Percentiles rank a stretch among this genome's conserved stretches.
Conservation (phyloP, 2,329 filamentous ascomycete species). For the Penicillium sp. region DNA sequence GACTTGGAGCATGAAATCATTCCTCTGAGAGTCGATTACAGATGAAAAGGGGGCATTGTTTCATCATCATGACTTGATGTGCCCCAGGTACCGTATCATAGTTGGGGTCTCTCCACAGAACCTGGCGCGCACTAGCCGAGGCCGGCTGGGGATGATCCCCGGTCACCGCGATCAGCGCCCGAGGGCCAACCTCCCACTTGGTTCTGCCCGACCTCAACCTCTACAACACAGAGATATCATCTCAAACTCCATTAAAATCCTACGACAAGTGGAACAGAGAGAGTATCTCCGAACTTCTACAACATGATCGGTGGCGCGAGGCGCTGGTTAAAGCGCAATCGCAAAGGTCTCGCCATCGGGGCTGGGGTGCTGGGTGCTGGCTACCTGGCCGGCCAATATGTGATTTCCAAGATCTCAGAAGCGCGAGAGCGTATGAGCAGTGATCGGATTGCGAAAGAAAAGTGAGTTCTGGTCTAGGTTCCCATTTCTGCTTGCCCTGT, state of each 20-base stretch:
- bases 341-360: conserved; percentile 84
- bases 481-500: no score
- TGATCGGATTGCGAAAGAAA: conserved; percentile 93
- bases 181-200: conserved; percentile 10
- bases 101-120: background rate
- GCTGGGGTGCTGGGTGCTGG: conserved; percentile 84
- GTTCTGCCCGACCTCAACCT: conserved; percentile 9
- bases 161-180: conserved; percentile 17
- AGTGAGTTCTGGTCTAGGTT: conserved; percentile 58
- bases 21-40: no score
- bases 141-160: conserved; percentile 20
- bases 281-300: conserved; percentile 2
- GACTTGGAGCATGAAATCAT: no score
- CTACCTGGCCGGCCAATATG: conserved; percentile 91
- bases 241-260: background rate
- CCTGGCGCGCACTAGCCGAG: conserved; percentile 29
- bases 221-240: background rate
- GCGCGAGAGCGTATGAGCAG: conserved; percentile 95
- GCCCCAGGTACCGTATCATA: background rate
- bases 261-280: background rate
- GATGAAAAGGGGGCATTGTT: background rate
- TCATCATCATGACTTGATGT: background rate
- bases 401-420: conserved; percentile 85
- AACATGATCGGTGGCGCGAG: conserved; percentile 71
- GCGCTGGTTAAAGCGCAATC: conserved; percentile 90